Conservation (phyloP, 163 green algal species). For the Chlorella variabilis region DNA sequence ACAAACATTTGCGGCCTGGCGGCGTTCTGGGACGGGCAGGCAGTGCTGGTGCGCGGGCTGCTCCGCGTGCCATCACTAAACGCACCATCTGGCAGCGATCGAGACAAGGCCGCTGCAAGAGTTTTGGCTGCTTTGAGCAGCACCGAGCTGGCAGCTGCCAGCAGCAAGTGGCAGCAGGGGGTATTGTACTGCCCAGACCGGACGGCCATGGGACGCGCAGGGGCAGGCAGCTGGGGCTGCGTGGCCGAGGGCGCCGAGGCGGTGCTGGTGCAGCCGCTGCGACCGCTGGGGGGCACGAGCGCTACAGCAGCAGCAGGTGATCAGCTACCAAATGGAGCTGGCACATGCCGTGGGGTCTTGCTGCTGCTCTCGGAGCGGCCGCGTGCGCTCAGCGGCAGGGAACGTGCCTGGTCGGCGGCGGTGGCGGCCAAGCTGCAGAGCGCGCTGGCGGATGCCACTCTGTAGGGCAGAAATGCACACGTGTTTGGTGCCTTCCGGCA, state of each 20-base stretch:
- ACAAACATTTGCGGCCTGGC: conserved; percentile 81
- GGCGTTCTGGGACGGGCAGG: conserved; percentile 42
- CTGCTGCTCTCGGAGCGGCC: conserved; percentile 53
- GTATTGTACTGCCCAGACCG: conserved; percentile 48
- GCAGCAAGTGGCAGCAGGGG: conserved; percentile 4
- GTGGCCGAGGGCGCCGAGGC: conserved; percentile 53
- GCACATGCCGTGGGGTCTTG: conserved; percentile 21
- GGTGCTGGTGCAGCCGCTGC: conserved; percentile 41
- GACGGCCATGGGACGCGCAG: conserved; percentile 29
- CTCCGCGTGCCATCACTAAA: conserved; percentile 30
- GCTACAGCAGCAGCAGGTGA: neutral
- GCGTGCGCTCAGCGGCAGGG: conserved; percentile 45
- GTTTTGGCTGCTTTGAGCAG: conserved; percentile 43
- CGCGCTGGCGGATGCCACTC: neutral
- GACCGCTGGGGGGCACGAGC: neutral
- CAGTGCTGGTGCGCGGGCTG: conserved; percentile 67
- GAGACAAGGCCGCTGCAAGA: neutral
- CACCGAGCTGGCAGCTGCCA: conserved; percentile 12
- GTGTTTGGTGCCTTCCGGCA: too few relatives aligned
- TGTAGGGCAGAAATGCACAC: too few relatives aligned
- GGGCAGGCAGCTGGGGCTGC: conserved; percentile 28
- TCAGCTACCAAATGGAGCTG: neutral
- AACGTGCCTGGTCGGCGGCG: conserved; percentile 48
- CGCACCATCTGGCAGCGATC: neutral
- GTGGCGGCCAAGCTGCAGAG: conserved; percentile 48